Evolutionary conservation across 2,329 filamentous ascomycete genomes (phyloP).

Genomic region (Neocatenulostroma microsporum): DNA sequence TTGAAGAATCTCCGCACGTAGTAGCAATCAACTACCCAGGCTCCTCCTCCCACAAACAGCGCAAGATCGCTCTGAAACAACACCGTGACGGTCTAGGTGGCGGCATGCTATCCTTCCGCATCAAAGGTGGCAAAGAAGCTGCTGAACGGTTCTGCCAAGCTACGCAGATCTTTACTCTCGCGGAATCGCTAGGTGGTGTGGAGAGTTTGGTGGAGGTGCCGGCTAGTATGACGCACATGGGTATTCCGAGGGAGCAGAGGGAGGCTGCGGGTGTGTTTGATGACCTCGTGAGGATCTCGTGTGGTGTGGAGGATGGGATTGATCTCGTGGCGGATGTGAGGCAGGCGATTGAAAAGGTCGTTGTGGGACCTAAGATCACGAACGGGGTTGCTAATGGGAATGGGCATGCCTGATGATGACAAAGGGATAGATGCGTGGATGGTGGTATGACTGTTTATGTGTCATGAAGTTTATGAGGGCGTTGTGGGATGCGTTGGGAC

Average conservation of each 20-base stretch:
- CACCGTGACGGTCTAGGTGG: constrained; percentile 92
- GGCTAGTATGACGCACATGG: constrained; percentile 92
- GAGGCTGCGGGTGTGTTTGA: constrained; percentile 93
- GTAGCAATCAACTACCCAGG: constrained; percentile 94
- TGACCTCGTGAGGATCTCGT: constrained; percentile 87
- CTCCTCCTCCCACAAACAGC: constrained; percentile 76
- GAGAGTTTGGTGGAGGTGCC: constrained; percentile 90
- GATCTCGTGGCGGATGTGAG: constrained; percentile 77
- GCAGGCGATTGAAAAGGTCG: constrained; percentile 72
- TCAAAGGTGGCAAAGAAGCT: constrained; percentile 74
- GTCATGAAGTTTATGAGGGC: too few species aligned
- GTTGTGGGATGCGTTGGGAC: too few species aligned
- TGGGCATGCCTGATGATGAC: constrained; percentile 5
- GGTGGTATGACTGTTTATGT: too few species aligned
- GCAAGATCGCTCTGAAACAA: constrained; percentile 76
- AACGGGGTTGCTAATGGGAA: constrained; percentile 32
- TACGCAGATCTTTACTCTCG: constrained; percentile 85
- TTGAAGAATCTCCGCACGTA: constrained; percentile 74
- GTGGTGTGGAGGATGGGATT: constrained; percentile 82
- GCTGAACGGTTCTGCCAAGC: constrained; percentile 87
- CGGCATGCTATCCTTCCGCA: constrained; percentile 95
- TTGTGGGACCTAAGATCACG: constrained; percentile 44
- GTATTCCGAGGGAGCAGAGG: constrained; percentile 81
- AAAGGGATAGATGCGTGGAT: too few species aligned
- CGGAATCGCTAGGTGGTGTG: constrained; percentile 85